Evolutionary conservation across 108 stramenopile species (phyloP), one percentile per base, ranked within the genome.

Genomic region (Cyclotella distinguenda): DNA sequence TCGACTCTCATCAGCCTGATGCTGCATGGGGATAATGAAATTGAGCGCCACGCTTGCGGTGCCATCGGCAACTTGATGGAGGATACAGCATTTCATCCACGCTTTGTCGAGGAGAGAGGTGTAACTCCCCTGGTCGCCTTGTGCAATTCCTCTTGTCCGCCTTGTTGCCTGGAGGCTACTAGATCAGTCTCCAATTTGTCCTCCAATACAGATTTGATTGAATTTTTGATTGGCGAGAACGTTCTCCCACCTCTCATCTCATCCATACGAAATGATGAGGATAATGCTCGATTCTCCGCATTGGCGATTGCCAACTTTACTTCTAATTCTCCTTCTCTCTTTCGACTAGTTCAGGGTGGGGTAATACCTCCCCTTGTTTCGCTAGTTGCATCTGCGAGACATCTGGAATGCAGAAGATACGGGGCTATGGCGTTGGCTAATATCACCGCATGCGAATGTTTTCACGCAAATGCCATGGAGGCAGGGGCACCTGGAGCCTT

Each of bases 241-340:
- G 77, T 58, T 6, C 72, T 91, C 16, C 28, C 43, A 30, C 83
- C 88, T 21, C 79, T 91, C 40, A 82, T 94, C 7, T 72, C 77
- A 21, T 84, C 83, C 9, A 21, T 94, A 34, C 48, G 53, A 0
- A 16, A 59, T 12, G 77, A 74, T 19, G 54, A 38, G 0, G 87
- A 88, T 56, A 78, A 78, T 25, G 88, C 82, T 36, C 90, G 85
- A 9, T 94, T 85, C 69, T 79, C 86, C 22, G 82, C 87, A 0
- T 69, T 91, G 26, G 81, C 81, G 11, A 74, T 94, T 27, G 92
- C 92, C n/a, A 94, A 94, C 35, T 69, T 94, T 51, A 84, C 90
- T 6, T 86, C 88, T 1, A 83, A 87, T 5, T 67, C 89, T 45
- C 59, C 86, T 16, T 72, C 81, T 22, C 82, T 91, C 51, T 72